Base-by-base conservation (phyloP, 2,329 filamentous ascomycete genomes). In the Colletotrichum melonis region DNA sequence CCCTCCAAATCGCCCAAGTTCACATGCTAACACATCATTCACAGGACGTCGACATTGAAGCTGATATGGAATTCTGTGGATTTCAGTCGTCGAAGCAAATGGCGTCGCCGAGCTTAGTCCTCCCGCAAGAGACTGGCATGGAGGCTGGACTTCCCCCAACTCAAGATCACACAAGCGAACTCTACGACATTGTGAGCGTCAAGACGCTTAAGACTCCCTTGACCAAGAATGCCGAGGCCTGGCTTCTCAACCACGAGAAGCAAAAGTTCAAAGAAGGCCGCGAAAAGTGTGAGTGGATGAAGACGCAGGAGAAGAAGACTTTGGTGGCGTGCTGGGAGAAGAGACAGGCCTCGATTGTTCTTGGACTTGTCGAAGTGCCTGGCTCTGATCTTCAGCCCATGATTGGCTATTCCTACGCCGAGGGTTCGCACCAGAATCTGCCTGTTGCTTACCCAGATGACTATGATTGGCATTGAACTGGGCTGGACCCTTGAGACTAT, bases 361-460 rank as follows among this genome's bases (percentile, higher is more conserved):
- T 77, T 3, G 74, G 74, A 2, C 76, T 77, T 5, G 46, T 74
- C 5, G 38, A 63, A 3, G 69, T 72, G n/a, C 69, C 69, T 5
- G 28, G 22, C 1, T 52, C 65, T 16, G 28, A 58, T 2, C 12
- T 56, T 19, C 69, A 72, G 58, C 38, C 69, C 1, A n/a, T 46
- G 1, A 38, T 72, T 11, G 57, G 69, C 0, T 7, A 38, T 19
- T 24, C 30, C 0, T 28, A 52, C 9, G 14, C 35, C 3, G 32
- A 63, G 2, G 69, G 69, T 11, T 72, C 69, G 16, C 69, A 72
- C 22, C 24, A 55, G 19, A 49, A n/a, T 5, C 42, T 49, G 16
- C 4, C 42, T 49, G 42, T 19, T n/a, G 42, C 42, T 8, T 49
- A 49, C 42, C 42, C 42, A 5, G 42, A 49, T 22, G 8, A 49